Base-by-base conservation (phyloP, 2,329 filamentous ascomycete species). In the Alternaria rosae region DNA sequence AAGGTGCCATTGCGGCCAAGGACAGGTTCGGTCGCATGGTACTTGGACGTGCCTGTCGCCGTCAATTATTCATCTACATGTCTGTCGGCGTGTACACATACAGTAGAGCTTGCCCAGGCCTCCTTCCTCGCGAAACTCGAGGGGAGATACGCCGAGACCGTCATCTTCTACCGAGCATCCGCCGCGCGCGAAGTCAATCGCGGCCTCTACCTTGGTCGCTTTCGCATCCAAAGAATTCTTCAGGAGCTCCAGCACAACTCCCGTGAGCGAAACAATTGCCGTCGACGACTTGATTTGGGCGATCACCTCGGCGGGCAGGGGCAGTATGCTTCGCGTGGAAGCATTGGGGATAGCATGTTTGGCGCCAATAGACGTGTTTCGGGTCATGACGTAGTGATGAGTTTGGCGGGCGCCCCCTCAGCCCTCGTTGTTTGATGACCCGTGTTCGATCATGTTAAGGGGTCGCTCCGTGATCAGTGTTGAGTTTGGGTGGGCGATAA, bases 241-340 rank as follows among this genome's bases (percentile, higher is more conserved):
- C 25, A 96, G 70, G 10, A 98, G 85, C 47, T 91, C 92, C 57
- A 88, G 82, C 13, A 92, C 82, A 5, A 92, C 93, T 25, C 82
- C 86, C 69, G 90, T 90, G 30, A 98, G 83, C 45, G 89, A 91
- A 2, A 89, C 91, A 69, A 98, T 90, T 57, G 86, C 84, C n/a
- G 88, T 88, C 0, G 94, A 96, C 1, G 94, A 97, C 75, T 90
- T 92, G 81, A 99, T 90, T 76, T 93, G 92, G 50, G 90, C 87
- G 70, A 89, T 85, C 59, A 91, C 92, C 68, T 91, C 85, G 38
- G 86, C 81, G 12, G 93, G 91, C 62, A 97, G 85, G 53, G 85
- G 88, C 67, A 85, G 84, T 73, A 95, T 94, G 58, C 75, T 58
- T 28, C 50, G 62, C 12, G n/a, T 25, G 43, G 47, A 10, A 4